A percentile compares a stretch with the other conserved stretches of the same genome.
Evolutionary conservation across 495 filamentous ascomycete genomes (phyloP).

Genomic region (Neurospora tetrasperma): DNA sequence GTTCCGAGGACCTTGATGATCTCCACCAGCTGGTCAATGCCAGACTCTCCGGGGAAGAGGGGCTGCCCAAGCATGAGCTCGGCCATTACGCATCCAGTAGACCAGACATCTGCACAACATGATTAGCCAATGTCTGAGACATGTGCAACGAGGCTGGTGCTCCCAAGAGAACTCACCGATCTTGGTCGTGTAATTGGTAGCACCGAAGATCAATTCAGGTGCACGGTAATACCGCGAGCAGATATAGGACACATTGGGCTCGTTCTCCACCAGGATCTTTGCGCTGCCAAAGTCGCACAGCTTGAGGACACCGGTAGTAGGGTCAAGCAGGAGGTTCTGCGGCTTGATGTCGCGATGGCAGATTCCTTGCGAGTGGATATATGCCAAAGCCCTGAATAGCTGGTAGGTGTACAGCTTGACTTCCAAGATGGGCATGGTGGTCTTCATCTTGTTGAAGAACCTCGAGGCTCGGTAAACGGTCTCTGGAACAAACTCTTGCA

Average conservation of each 20-base stretch:
- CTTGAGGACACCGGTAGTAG: slow-evolving; percentile 82
- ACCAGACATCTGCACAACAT: slow-evolving; percentile 80
- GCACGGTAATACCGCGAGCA: slow-evolving; percentile 98
- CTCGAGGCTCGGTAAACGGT: slow-evolving; percentile 97
- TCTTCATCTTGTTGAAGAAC: slow-evolving; percentile 99
- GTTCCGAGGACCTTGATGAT: slow-evolving; percentile 99
- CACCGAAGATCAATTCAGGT: slow-evolving; percentile 96
- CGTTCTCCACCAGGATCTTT: slow-evolving; percentile 97
- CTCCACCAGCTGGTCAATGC: slow-evolving; percentile 96
- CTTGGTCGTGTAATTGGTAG: slow-evolving; percentile 99
- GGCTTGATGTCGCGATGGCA: slow-evolving; percentile 99
- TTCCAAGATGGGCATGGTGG: slow-evolving; percentile 96
- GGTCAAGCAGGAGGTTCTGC: slow-evolving; percentile 91
- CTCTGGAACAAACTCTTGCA: slow-evolving; percentile 96
- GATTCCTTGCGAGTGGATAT: slow-evolving; percentile 99
- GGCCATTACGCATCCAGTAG: slow-evolving; percentile 97
- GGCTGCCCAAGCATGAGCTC: slow-evolving; percentile 98
- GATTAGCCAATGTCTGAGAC: slow-evolving; percentile 5
- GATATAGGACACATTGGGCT: slow-evolving; percentile 99
- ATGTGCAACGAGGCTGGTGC: neutral
- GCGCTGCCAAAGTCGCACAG: slow-evolving; percentile 98
- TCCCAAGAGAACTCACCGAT: slow-evolving; percentile 61
- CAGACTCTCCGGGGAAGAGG: slow-evolving; percentile 97
- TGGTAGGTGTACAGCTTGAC: slow-evolving; percentile 99
- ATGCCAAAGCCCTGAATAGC: slow-evolving; percentile 93